Evolutionary conservation across 2,329 filamentous ascomycete genomes (phyloP).

Genomic region (Hypoxylon sp.): DNA sequence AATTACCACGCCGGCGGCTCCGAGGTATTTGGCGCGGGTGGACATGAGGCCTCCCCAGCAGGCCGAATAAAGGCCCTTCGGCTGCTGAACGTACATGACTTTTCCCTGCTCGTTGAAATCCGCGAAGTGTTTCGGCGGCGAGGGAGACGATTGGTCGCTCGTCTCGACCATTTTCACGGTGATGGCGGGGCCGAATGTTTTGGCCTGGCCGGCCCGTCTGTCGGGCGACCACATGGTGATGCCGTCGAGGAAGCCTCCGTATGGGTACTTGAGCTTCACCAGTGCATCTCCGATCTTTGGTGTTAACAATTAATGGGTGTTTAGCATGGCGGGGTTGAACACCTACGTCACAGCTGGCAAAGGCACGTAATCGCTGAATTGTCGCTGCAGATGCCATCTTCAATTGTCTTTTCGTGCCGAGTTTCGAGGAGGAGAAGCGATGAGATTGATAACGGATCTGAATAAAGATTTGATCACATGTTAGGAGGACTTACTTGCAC

Average conservation of each 20-base stretch:
- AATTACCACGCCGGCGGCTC: conserved; percentile 45
- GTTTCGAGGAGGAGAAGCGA: background rate
- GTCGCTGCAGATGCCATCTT: conserved; percentile 9
- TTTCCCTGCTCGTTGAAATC: conserved; percentile 44
- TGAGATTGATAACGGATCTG: background rate
- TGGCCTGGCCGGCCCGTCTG: conserved; percentile 16
- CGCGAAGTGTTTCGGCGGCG: conserved; percentile 47
- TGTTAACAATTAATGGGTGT: background rate
- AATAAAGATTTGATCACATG: background rate
- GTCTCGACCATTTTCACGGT: conserved; percentile 49
- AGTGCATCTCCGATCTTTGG: conserved; percentile 12
- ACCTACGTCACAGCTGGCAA: conserved; percentile 14
- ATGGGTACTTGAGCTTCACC: conserved; percentile 17
- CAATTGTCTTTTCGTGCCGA: background rate
- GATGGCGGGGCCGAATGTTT: conserved; percentile 45
- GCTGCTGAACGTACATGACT: conserved; percentile 50
- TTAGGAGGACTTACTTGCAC: background rate
- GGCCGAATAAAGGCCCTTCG: conserved; percentile 44
- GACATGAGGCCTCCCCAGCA: conserved; percentile 51
- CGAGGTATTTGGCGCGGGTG: conserved; percentile 46
- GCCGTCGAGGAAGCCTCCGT: conserved; percentile 23
- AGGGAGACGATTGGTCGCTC: conserved; percentile 44
- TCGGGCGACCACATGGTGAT: conserved; percentile 27
- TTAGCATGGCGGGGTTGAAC: background rate
- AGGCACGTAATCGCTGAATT: conserved; percentile 10